phyloP scores from a whole-genome alignment of 192 early-diverging fungal genomes.

The Coemansia sp. region DNA sequence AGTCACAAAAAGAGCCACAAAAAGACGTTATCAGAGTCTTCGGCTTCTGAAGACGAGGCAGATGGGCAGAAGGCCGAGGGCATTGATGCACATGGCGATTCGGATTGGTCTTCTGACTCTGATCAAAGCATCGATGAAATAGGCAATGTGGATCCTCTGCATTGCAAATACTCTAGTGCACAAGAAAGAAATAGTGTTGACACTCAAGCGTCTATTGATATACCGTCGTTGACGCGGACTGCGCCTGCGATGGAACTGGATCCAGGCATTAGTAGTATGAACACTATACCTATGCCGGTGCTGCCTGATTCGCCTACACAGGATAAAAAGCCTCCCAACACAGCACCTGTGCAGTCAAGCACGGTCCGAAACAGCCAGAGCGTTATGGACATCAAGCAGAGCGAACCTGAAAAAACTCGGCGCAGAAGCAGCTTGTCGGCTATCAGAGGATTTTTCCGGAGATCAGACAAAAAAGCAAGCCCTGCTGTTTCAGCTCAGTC shows the following conservation, averaged over 20 bases:
- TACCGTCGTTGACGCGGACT: neutral
- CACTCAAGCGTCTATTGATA: neutral
- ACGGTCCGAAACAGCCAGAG: neutral
- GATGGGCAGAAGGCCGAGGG: neutral
- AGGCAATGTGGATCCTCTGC: neutral
- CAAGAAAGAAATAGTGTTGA: neutral
- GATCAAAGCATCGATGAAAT: neutral
- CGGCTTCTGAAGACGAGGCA: constrained; percentile 3
- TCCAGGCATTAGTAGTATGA: neutral
- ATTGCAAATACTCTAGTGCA: constrained; percentile 3
- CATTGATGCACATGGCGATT: neutral
- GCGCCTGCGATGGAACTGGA: neutral
- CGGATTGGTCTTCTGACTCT: constrained; percentile 31
- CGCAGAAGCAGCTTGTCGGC: constrained; percentile 36
- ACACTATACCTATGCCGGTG: constrained; percentile 4
- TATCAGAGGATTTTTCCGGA: constrained; percentile 33
- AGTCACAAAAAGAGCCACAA: neutral
- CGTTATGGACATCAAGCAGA: neutral
- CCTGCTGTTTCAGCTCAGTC: neutral
- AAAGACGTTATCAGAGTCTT: constrained; percentile 1
- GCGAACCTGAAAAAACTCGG: constrained; percentile 11
- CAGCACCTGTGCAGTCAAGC: neutral
- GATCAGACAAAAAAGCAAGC: constrained; percentile 16
- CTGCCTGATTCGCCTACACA: neutral
- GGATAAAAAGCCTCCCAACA: neutral